Base-by-base conservation (phyloP, 495 filamentous ascomycete genomes). In the Aspergillus egyptiacus region DNA sequence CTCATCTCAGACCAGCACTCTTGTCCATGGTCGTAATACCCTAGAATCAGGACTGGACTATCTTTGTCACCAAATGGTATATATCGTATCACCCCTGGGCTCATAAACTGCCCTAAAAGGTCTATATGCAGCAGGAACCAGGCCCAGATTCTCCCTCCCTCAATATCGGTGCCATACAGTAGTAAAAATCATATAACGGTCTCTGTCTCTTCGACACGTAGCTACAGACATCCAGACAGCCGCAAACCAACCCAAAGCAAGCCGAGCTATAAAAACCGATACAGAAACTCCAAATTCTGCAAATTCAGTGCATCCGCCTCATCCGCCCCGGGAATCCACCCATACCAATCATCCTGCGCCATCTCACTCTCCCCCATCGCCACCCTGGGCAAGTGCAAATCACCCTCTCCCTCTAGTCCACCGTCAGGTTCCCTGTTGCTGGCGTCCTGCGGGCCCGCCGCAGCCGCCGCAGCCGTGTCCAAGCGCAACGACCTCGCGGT, bases 221-320 rank as follows among this genome's bases (percentile, higher is more conserved):
- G n/a, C n/a, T 24, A 10, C 4, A 22, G 22, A 20, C 10, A 3
- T 18, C 14, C 2, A 4, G 17, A 17, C 9, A 37, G 8, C 7
- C 3, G 36, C 10, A 11, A 23, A 25, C 3, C 8, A 27, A n/a
- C 8, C 3, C n/a, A n/a, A n/a, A n/a, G n/a, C n/a, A n/a, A n/a
- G n/a, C n/a, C n/a, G n/a, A 31, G 0, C 18, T 23, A 71, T 30
- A 72, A 39, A 44, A 70, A 72, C 25, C 67, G 50, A 50, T 72
- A 72, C 9, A 72, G 23, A 58, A 65, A 70, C 45, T 72, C 64
- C 32, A 70, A 44, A 35, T 69, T 72, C 37, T 68, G 64, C 23
- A 68, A 55, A 34, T 69, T 70, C 5, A 70, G 48, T 46, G 68
- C 60, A 18, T 68, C 67, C 32, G 56, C 54, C 50, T 68, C 64